Conservation (phyloP, 768 basidiomycete species). For the Panus rudis region DNA sequence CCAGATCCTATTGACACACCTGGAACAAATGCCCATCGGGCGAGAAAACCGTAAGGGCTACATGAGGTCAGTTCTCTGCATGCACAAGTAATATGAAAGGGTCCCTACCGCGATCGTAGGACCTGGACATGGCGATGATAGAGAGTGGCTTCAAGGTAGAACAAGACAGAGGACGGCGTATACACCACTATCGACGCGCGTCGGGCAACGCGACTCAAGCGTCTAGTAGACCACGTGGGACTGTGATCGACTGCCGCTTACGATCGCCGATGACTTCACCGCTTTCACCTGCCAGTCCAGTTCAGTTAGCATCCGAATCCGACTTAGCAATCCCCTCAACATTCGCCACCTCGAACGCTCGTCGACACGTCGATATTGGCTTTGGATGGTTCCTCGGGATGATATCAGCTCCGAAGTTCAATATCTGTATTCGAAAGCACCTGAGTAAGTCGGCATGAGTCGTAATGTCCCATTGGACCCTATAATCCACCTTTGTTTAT, state of each 20-base stretch:
- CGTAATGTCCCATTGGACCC: no score
- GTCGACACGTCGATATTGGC: no score
- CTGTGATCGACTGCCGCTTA: no score
- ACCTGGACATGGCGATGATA: slow-evolving; percentile 68
- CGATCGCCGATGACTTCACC: no score
- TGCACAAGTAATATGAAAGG: neutral
- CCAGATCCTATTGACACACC: slow-evolving; percentile 35
- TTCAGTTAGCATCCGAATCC: no score
- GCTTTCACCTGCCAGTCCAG: no score
- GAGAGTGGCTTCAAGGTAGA: neutral
- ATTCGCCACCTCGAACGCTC: no score
- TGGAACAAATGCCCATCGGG: slow-evolving; percentile 99
- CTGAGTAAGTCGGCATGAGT: slow-evolving; percentile 1
- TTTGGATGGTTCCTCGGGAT: no score
- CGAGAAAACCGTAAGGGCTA: slow-evolving; percentile 96
- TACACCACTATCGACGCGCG: slow-evolving; percentile 20
- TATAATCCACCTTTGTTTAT: no score
- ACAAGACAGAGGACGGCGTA: slow-evolving; percentile 3
- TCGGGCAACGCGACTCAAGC: slow-evolving; percentile 22
- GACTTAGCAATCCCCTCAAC: no score
- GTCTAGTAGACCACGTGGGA: slow-evolving; percentile 18
- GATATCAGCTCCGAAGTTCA: slow-evolving; percentile 15
- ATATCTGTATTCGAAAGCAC: slow-evolving; percentile 11
- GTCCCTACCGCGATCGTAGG: slow-evolving; percentile 89
- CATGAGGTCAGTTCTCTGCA: slow-evolving; percentile 7